Conservation (phyloP, 345 rosid genomes). For the Dipteronia sinensis region DNA sequence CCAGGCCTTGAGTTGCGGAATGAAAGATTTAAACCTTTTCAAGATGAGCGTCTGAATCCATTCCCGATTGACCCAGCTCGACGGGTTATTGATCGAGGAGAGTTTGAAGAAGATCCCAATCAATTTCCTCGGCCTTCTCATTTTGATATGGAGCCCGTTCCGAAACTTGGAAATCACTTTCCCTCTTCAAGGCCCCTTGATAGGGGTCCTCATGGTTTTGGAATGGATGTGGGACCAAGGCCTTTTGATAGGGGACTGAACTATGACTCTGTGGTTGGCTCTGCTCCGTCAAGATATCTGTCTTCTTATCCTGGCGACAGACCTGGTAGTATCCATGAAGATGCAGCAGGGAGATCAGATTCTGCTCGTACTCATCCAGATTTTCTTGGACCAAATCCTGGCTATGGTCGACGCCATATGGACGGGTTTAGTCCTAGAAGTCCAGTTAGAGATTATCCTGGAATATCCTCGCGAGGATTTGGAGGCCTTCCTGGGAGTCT, state of each 20-base stretch:
- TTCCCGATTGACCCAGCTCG: conserved; percentile 36
- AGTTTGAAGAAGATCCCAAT: conserved; percentile 49
- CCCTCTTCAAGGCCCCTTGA: conserved; percentile 47
- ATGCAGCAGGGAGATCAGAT: conserved; percentile 39
- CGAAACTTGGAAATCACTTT: conserved; percentile 38
- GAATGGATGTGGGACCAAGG: conserved; percentile 35
- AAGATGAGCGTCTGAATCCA: conserved; percentile 37
- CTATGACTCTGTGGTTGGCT: conserved; percentile 28
- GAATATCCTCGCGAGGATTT: conserved; percentile 38
- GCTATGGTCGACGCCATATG: conserved; percentile 42
- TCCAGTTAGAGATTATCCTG: conserved; percentile 54
- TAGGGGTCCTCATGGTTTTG: conserved; percentile 42
- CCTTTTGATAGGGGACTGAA: conserved; percentile 39
- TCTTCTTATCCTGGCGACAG: conserved; percentile 50
- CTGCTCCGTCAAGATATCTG: conserved; percentile 46
- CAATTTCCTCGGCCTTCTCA: conserved; percentile 45
- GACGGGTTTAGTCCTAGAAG: conserved; percentile 53
- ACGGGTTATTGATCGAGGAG: conserved; percentile 34
- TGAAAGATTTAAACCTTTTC: conserved; percentile 39
- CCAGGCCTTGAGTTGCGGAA: conserved; percentile 35
- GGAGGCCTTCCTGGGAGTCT: conserved; percentile 37
- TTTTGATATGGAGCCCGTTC: conserved; percentile 36
- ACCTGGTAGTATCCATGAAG: conserved; percentile 43
- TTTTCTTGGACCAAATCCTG: conserved; percentile 41
- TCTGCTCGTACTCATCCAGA: conserved; percentile 31